These are phyloP conservation scores for Rhodotorula diobovata DNA, from an alignment of 768 basidiomycete genomes.

Conservation along the genomic window DNA sequence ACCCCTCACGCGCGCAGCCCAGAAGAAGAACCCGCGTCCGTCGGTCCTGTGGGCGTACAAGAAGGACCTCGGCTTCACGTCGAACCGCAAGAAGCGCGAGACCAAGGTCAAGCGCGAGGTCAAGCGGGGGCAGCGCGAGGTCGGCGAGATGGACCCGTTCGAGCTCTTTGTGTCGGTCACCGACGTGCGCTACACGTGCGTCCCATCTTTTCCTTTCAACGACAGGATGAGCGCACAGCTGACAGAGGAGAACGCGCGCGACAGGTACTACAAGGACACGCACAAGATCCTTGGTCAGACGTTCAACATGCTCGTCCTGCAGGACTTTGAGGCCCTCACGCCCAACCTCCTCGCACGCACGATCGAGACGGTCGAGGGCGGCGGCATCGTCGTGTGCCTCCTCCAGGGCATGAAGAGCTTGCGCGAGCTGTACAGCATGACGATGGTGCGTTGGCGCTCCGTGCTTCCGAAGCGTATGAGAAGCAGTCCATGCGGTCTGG, in stretches of 20 bases:
- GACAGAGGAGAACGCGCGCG: too few relatives aligned
- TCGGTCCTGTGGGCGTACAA: slow-evolving; percentile 96
- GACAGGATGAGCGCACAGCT: too few relatives aligned
- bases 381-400: slow-evolving; percentile 70
- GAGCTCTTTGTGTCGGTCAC: slow-evolving; percentile 99
- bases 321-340: slow-evolving; percentile 97
- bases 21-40: slow-evolving; percentile 49
- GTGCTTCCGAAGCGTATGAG: too few relatives aligned
- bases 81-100: slow-evolving; percentile 94
- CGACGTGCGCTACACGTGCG: slow-evolving; percentile 93
- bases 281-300: slow-evolving; percentile 96
- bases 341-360: slow-evolving; percentile 94
- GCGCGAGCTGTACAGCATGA: slow-evolving; percentile 86
- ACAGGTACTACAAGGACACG: slow-evolving; percentile 94
- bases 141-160: slow-evolving; percentile 93
- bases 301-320: slow-evolving; percentile 91
- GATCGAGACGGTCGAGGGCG: slow-evolving; percentile 97
- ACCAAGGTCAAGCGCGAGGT: slow-evolving; percentile 94
- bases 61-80: slow-evolving; percentile 94
- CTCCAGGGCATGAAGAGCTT: slow-evolving; percentile 93
- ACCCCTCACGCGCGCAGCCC: slow-evolving; percentile 8
- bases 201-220: too few relatives aligned
- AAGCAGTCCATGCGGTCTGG: background rate
- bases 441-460: slow-evolving; percentile 53
- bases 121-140: slow-evolving; percentile 86